Conservation (phyloP, 2,329 filamentous ascomycete genomes). For the Remersonia thermophila region DNA sequence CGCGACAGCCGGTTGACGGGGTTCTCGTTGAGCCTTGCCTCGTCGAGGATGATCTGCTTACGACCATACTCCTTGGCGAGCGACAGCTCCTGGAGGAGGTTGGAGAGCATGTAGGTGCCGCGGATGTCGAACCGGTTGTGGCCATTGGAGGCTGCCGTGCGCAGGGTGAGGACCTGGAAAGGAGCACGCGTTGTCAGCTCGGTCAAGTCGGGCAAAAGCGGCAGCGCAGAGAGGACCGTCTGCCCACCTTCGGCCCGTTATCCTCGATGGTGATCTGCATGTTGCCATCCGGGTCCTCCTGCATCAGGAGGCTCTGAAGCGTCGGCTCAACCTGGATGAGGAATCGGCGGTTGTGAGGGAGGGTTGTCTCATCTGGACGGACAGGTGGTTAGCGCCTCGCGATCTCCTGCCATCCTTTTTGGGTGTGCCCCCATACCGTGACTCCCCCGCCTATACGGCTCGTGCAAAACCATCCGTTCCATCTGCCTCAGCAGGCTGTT, state of each 20-base stretch:
- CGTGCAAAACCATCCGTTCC: constrained; percentile 37
- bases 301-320: constrained; percentile 61
- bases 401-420: too few relatives aligned
- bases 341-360: constrained; percentile 59
- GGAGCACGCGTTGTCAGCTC: too few relatives aligned
- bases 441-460: constrained; percentile 46
- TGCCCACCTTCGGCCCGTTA: constrained; percentile 67
- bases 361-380: constrained; percentile 55
- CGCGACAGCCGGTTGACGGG: constrained; percentile 79
- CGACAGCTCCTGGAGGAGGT: constrained; percentile 86
- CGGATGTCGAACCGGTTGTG: constrained; percentile 82
- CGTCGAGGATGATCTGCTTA: constrained; percentile 81
- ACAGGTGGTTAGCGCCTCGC: constrained; percentile 1
- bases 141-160: constrained; percentile 75
- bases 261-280: constrained; percentile 98
- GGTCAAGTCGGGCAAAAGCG: too few relatives aligned
- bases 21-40: constrained; percentile 86
- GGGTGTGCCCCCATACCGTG: constrained; percentile 34
- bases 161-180: constrained; percentile 60
- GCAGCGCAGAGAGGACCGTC: neutral
- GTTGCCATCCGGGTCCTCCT: constrained; percentile 89
- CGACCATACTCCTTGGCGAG: constrained; percentile 84
- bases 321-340: constrained; percentile 79
- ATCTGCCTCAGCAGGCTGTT: constrained; percentile 42
- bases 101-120: constrained; percentile 95